Conservation (phyloP, 352 stramenopile species). For the Thraustochytrium striatum region DNA sequence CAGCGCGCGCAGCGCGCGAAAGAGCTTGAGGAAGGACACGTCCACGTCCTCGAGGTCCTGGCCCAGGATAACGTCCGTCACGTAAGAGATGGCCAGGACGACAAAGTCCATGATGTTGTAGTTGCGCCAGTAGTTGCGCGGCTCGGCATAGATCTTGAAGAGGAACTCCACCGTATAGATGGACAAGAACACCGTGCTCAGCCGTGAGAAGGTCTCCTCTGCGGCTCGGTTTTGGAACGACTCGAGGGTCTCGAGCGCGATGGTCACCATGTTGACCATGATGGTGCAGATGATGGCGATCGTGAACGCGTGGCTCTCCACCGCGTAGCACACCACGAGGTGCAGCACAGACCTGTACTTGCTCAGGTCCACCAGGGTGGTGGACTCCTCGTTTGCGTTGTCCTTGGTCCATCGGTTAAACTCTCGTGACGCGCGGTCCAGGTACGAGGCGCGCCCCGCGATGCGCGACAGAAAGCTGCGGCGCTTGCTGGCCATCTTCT, state of each 20-base stretch:
- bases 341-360: constrained; percentile 8
- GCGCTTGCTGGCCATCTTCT: background rate
- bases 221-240: constrained; percentile 32
- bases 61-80: constrained; percentile 19
- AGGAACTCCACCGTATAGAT: constrained; percentile 42
- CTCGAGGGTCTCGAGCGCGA: constrained; percentile 17
- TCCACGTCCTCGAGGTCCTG: background rate
- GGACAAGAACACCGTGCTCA: constrained; percentile 27
- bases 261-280: constrained; percentile 45
- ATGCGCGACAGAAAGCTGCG: background rate
- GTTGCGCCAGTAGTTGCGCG: constrained; percentile 45
- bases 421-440: too few relatives aligned
- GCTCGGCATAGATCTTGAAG: constrained; percentile 45
- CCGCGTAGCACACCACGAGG: constrained; percentile 17
- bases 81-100: constrained; percentile 44
- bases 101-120: constrained; percentile 42
- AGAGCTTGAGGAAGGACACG: constrained; percentile 46
- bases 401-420: background rate
- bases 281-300: constrained; percentile 17
- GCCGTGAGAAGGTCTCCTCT: constrained; percentile 7
- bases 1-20: constrained; percentile 21
- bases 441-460: too few relatives aligned
- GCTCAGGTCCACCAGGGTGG: background rate
- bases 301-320: constrained; percentile 16
- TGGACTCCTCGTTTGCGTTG: background rate